Evolutionary conservation across 1,139 yeast species (phyloP).

Genomic region (Pichiaceae sp.): DNA sequence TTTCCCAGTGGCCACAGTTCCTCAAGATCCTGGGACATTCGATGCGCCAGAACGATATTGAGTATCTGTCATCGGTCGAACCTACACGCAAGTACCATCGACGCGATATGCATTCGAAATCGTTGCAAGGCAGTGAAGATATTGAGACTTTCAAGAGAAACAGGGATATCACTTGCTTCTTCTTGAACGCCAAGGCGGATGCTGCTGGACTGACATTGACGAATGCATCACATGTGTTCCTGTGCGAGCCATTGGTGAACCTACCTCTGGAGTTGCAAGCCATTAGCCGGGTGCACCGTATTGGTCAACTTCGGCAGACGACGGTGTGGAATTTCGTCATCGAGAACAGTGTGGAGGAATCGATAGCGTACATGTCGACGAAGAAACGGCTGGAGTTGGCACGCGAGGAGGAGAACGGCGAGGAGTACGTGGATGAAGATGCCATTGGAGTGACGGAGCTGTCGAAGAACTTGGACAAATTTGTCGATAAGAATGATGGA

Average conservation of each 20-base stretch:
- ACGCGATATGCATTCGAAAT: conserved; percentile 4
- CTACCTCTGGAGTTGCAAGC: conserved; percentile 86
- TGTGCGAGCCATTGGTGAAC: conserved; percentile 89
- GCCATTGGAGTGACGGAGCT: conserved; percentile 31
- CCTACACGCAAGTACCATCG: conserved; percentile 1
- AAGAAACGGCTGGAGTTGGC: conserved; percentile 37
- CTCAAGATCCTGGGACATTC: conserved; percentile 63
- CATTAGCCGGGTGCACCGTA: conserved; percentile 82
- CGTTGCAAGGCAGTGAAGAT: conserved; percentile 27
- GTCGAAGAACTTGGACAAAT: conserved; percentile 27
- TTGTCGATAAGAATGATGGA: conserved; percentile 42
- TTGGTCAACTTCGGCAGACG: conserved; percentile 76
- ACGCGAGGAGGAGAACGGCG: conserved; percentile 16
- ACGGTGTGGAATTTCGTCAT: conserved; percentile 90
- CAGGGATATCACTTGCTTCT: conserved; percentile 64
- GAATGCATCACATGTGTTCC: conserved; percentile 83
- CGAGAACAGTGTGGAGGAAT: conserved; percentile 82
- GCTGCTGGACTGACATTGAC: conserved; percentile 86
- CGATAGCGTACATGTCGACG: conserved; percentile 56
- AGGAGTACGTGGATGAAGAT: conserved; percentile 25
- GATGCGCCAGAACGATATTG: conserved; percentile 47
- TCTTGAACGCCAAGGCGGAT: conserved; percentile 77
- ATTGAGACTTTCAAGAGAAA: conserved; percentile 62
- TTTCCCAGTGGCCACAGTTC: conserved; percentile 83
- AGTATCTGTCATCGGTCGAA: conserved; percentile 28